These are phyloP conservation scores for Cucurbita moschata DNA, from an alignment of 306 rosid genomes.

Conservation along the genomic window DNA sequence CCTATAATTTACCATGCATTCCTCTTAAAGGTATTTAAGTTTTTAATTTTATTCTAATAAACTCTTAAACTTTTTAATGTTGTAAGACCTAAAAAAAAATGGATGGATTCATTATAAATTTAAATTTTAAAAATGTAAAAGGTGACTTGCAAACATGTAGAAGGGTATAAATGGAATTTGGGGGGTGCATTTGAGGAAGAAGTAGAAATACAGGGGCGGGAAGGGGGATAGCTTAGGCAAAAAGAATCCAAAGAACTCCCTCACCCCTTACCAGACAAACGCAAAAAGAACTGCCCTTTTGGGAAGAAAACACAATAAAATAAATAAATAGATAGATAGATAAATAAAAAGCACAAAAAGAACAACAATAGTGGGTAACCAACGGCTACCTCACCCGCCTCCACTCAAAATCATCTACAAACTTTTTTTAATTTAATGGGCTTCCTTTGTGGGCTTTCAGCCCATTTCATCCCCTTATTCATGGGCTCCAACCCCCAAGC, in stretches of 20 bases:
- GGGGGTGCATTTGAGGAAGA: neutral
- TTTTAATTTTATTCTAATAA: too few relatives aligned
- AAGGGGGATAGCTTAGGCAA: constrained; percentile 27
- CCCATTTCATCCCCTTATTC: neutral
- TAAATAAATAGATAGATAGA: too few relatives aligned
- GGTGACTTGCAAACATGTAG: neutral
- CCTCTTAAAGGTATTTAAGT: too few relatives aligned
- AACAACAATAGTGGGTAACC: constrained; percentile 4
- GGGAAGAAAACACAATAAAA: too few relatives aligned
- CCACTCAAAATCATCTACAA: neutral
- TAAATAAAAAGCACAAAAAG: neutral
- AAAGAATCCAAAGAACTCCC: constrained; percentile 52
- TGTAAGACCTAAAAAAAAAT: too few relatives aligned
- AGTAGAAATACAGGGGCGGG: neutral
- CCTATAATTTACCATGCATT: too few relatives aligned
- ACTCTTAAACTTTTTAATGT: too few relatives aligned
- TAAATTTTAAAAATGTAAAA: too few relatives aligned
- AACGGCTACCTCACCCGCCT: neutral
- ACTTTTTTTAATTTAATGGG: neutral
- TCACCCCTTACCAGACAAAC: constrained; percentile 12
- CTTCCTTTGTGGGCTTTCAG: neutral
- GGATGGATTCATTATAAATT: too few relatives aligned
- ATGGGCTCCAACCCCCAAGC: neutral
- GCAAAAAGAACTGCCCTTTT: too few relatives aligned
- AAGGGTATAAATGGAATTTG: neutral